Evolutionary conservation across 106 monocot genomes (phyloP).

Genomic region (Posidonia australis): DNA sequence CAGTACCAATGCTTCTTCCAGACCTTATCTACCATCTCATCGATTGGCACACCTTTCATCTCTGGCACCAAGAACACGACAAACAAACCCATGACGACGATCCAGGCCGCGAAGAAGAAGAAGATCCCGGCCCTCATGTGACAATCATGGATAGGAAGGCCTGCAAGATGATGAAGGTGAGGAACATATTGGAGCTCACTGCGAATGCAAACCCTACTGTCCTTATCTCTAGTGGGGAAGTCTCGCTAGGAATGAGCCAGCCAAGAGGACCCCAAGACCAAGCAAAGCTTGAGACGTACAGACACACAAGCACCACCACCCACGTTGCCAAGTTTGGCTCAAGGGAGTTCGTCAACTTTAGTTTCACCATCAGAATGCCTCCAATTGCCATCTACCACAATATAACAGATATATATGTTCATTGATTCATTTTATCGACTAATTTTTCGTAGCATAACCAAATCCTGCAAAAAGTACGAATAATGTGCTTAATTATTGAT

Average conservation of each 20-base stretch:
- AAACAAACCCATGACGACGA: conserved; percentile 5
- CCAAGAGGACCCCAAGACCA: conserved; percentile 24
- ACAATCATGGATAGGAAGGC: conserved; percentile 21
- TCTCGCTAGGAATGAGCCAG: conserved; percentile 15
- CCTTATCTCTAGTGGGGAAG: conserved; percentile 5
- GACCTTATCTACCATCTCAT: conserved; percentile 12
- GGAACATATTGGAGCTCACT: conserved; percentile 23
- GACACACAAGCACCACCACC: conserved; percentile 3
- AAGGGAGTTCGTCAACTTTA: conserved; percentile 31
- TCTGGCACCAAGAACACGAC: conserved; percentile 14
- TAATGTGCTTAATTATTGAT: neutral
- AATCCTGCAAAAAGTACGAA: neutral
- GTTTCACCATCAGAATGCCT: conserved; percentile 18
- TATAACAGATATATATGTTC: neutral
- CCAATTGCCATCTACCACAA: neutral
- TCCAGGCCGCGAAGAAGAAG: conserved; percentile 17
- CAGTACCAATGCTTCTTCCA: conserved; percentile 20
- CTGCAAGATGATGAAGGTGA: conserved; percentile 24
- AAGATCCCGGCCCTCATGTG: conserved; percentile 8
- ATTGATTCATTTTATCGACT: neutral
- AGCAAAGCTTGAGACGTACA: conserved; percentile 9
- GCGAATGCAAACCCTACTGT: neutral
- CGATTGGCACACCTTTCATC: conserved; percentile 17
- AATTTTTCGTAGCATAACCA: neutral
- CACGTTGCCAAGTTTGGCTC: conserved; percentile 19